Base-by-base conservation (phyloP, 2,329 filamentous ascomycete species). In the Xylariaceae sp. region DNA sequence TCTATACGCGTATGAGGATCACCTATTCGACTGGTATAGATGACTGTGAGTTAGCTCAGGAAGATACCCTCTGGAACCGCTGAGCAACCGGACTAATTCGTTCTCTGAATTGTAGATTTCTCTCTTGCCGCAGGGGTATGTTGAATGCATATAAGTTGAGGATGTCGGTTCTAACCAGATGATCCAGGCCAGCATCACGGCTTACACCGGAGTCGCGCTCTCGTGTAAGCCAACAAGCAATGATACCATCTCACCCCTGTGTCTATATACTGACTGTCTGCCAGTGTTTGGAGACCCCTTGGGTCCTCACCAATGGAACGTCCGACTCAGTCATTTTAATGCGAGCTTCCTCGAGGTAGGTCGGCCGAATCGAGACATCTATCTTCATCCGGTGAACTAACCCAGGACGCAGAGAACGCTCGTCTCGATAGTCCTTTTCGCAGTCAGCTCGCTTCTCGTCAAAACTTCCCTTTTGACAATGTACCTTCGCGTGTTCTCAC, bases 251-350 rank as follows among this genome's bases (percentile, higher is more conserved):
- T 18, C 15, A 11, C 39, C n/a, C 3, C n/a, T 30, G 2, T 58
- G 18, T 51, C 30, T 3, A n/a, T 1, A 8, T 60, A 55, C 48
- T 61, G 6, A 64, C 45, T 7, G 9, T n/a, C 15, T 62, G 5
- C 11, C 39, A 68, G 66, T 63, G 18, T 60, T 65, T 9, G 59
- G 58, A 11, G 13, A 54, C 15, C 59, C 62, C 4, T 48, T 67
- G 0, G 65, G 65, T 5, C 62, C 53, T 4, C 66, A 68, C 56
- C 64, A 68, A 54, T 68, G 66, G 66, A 45, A 68, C 35, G 62
- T 67, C 3, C 62, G 58, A 48, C 53, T 64, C 13, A 63, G 59
- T 8, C 34, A 59, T 37, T 56, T 63, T 37, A 51, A 62, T 15
- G 51, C 49, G 4, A 58, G 52, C 9, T 56, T 65, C 34, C 44